Conservation (phyloP, 176 grass and related monocot genomes). For the Oryza glaberrima region DNA sequence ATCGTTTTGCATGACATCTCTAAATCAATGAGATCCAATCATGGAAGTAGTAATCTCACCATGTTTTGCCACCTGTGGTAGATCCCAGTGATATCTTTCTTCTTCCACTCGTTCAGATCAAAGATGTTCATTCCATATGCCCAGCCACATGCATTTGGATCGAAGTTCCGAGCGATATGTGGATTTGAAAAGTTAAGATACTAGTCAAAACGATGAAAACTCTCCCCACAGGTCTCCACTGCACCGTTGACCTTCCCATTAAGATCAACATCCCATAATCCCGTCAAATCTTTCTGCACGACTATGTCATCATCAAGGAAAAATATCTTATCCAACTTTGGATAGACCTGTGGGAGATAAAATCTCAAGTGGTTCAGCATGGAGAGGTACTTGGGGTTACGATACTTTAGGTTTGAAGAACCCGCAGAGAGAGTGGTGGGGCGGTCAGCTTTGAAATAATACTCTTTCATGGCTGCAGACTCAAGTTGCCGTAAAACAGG, state of each 20-base stretch:
- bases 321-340: slow-evolving; percentile 94
- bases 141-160: slow-evolving; percentile 97
- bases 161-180: slow-evolving; percentile 94
- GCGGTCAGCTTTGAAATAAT: slow-evolving; percentile 97
- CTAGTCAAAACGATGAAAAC: slow-evolving; percentile 98
- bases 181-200: slow-evolving; percentile 99
- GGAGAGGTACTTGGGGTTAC: slow-evolving; percentile 97
- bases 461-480: slow-evolving; percentile 97
- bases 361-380: slow-evolving; percentile 99
- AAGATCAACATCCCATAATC: slow-evolving; percentile 93
- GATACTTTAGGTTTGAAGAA: slow-evolving; percentile 89
- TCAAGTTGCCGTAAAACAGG: slow-evolving; percentile 90
- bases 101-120: slow-evolving; percentile 93
- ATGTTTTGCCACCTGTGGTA: slow-evolving; percentile 98
- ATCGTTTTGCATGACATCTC: slow-evolving; percentile 4
- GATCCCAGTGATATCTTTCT: slow-evolving; percentile 97
- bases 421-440: slow-evolving; percentile 82
- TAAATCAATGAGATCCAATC: slow-evolving; percentile 1
- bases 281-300: slow-evolving; percentile 99
- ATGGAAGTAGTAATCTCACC: slow-evolving; percentile 49
- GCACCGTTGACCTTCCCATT: slow-evolving; percentile 97
- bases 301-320: slow-evolving; percentile 99
- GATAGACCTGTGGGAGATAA: slow-evolving; percentile 97
- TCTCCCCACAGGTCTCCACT: slow-evolving; percentile 92
- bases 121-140: slow-evolving; percentile 99